phyloP scores from a whole-genome alignment of 768 basidiomycete genomes.

The Suillus cothurnatus region DNA sequence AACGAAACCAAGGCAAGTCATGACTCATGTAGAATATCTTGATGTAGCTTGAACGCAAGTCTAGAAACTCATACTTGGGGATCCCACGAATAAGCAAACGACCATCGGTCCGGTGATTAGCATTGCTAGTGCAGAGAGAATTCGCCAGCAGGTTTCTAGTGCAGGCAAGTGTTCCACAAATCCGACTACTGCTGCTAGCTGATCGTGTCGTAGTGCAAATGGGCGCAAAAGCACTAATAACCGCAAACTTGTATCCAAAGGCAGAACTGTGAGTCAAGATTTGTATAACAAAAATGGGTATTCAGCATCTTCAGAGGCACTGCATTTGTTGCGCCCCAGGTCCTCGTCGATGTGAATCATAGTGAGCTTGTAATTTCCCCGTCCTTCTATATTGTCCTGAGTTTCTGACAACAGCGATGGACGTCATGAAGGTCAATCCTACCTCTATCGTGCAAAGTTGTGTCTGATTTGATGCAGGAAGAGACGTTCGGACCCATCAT shows the following conservation, averaged over 20 bases:
- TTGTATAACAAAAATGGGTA: constrained; percentile 3
- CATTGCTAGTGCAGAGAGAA: constrained; percentile 79
- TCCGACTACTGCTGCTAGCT: neutral
- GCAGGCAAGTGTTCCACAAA: constrained; percentile 58
- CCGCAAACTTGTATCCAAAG: constrained; percentile 63
- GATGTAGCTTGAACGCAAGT: neutral
- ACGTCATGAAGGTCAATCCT: constrained; percentile 77
- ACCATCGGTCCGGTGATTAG: constrained; percentile 95
- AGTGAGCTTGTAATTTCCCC: constrained; percentile 47
- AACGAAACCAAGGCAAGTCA: constrained; percentile 66
- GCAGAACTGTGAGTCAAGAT: constrained; percentile 60
- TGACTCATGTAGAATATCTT: neutral
- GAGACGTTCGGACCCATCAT: constrained; percentile 94
- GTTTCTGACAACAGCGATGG: constrained; percentile 63
- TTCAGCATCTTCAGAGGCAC: constrained; percentile 55
- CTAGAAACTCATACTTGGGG: constrained; percentile 82
- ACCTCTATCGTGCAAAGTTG: neutral
- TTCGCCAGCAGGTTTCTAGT: constrained; percentile 84
- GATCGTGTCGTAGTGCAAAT: constrained; percentile 51
- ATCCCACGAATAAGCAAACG: constrained; percentile 73
- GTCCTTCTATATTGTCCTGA: constrained; percentile 11
- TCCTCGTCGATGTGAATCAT: constrained; percentile 88
- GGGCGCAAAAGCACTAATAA: constrained; percentile 79
- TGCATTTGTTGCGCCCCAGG: constrained; percentile 89
- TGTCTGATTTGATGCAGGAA: constrained; percentile 45